Conservation (phyloP, 257 asterid species). For the Primulina tabacum region DNA sequence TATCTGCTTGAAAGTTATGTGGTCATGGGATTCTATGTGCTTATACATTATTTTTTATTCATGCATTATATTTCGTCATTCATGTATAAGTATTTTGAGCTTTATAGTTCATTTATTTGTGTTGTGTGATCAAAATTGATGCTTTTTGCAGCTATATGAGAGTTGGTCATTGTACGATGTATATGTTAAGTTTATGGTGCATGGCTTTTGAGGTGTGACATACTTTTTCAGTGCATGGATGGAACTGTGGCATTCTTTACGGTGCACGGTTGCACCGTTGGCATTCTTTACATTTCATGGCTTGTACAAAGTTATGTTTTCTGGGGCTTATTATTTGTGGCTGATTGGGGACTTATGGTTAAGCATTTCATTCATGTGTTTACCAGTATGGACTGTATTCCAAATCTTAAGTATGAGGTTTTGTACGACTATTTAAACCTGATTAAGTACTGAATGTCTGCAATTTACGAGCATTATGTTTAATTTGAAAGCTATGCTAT, state of each 20-base stretch:
- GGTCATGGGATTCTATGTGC: not conserved
- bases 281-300: not conserved
- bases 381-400: not conserved
- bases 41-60: no score
- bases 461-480: no score
- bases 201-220: not conserved
- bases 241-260: not conserved
- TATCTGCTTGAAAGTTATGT: not conserved
- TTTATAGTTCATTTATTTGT: not conserved
- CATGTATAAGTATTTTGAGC: not conserved
- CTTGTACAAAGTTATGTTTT: not conserved
- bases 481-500: no score
- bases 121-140: not conserved
- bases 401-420: not conserved
- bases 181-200: not conserved
- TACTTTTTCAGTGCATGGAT: not conserved
- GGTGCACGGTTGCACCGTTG: not conserved
- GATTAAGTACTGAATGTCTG: not conserved
- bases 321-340: no score
- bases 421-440: not conserved
- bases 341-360: not conserved
- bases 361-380: no score
- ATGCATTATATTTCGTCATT: not conserved
- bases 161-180: not conserved
- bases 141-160: no score